A percentile compares a stretch with the other conserved stretches of the same genome.
Conservation (phyloP, 345 rosid species). For the Acer yangbiense region DNA sequence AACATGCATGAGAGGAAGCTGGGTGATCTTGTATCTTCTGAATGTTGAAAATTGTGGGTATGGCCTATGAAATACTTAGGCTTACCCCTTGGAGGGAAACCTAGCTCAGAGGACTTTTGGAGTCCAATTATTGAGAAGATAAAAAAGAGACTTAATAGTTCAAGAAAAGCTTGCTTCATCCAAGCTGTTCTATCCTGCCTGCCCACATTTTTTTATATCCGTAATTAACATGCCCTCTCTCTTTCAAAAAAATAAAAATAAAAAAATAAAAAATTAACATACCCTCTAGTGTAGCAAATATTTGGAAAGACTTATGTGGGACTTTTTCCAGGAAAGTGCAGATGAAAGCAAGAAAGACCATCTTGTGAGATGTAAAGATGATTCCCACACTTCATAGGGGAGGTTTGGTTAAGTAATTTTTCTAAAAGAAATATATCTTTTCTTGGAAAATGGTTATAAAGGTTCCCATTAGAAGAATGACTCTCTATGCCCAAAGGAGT, state of each 20-base stretch:
- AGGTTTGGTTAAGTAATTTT: background rate
- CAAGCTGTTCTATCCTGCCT: background rate
- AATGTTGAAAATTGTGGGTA: background rate
- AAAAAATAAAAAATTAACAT: background rate
- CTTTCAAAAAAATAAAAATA: no score
- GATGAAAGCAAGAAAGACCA: background rate
- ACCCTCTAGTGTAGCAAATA: background rate
- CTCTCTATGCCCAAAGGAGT: background rate
- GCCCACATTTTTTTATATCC: background rate
- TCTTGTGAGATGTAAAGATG: background rate
- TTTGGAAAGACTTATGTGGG: background rate
- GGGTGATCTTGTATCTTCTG: background rate
- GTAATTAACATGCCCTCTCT: background rate
- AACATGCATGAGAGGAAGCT: background rate
- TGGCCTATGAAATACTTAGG: background rate
- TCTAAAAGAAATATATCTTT: background rate
- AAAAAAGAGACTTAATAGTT: background rate
- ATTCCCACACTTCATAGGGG: background rate
- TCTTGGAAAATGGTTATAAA: background rate
- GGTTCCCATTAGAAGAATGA: background rate
- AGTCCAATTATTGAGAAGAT: background rate
- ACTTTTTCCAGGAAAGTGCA: background rate
- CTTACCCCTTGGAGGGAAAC: background rate
- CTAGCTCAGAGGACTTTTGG: background rate
- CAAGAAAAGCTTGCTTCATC: background rate